Evolutionary conservation across 2,329 filamentous ascomycete genomes (phyloP).

Genomic region (Aschersonia sp.): DNA sequence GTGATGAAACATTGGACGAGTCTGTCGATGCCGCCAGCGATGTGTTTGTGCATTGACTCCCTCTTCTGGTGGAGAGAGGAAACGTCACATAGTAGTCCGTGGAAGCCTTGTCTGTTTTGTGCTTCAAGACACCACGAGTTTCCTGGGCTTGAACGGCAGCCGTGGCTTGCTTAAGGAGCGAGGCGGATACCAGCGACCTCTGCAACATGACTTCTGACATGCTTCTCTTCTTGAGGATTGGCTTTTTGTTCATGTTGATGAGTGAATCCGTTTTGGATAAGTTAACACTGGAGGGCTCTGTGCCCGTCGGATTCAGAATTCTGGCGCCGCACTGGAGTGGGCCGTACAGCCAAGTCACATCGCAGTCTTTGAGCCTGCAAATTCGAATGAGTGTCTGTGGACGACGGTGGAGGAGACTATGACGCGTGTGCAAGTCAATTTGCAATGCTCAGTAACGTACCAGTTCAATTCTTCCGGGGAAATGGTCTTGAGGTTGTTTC

Average conservation of each 20-base stretch:
- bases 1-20: constrained; percentile 53
- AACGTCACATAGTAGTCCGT: constrained; percentile 59
- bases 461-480: constrained; percentile 89
- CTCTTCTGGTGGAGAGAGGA: constrained; percentile 45
- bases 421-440: too few species aligned
- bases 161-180: constrained; percentile 76
- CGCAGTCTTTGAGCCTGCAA: constrained; percentile 81
- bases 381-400: too few species aligned
- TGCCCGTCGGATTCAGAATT: constrained; percentile 32
- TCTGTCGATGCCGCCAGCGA: constrained; percentile 47
- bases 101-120: constrained; percentile 44
- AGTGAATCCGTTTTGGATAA: constrained; percentile 48
- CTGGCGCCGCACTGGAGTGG: constrained; percentile 64
- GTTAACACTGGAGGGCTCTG: constrained; percentile 24
- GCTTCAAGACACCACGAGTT: constrained; percentile 34
- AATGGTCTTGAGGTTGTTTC: constrained; percentile 74
- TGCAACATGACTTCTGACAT: constrained; percentile 94
- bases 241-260: constrained; percentile 56
- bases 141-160: constrained; percentile 76
- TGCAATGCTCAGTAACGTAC: constrained; percentile 33
- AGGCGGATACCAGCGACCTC: constrained; percentile 74
- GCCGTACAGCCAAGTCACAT: constrained; percentile 95
- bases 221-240: constrained; percentile 90
- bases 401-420: too few species aligned
- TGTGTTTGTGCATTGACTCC: constrained; percentile 48